Base-by-base conservation (phyloP, 331 rosid species). In the Spiraea crenata region DNA sequence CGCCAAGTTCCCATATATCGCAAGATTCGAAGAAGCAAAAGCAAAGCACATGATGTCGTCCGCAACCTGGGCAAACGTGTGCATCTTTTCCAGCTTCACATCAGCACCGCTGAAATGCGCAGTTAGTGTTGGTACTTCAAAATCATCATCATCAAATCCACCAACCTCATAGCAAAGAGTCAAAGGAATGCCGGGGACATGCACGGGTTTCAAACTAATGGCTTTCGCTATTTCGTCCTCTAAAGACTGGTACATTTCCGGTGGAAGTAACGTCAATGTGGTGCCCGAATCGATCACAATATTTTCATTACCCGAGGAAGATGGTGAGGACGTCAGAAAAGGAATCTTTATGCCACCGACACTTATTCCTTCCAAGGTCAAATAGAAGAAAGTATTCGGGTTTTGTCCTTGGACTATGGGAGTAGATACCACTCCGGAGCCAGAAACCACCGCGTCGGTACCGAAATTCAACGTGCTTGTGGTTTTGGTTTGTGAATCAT, bases 211-310 rank as follows among this genome's bases (percentile, higher is more conserved):
- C 5, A 31, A 1, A 10, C 35, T 11, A 5, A 5, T 57, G 3
- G 39, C 39, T 31, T 57, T 5, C 2, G n/a, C 61, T 1, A 87
- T 74, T 1, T 48, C 78, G 0, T 76, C 37, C 57, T 69, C 84
- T 4, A 87, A 14, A 2, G 34, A 1, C 0, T 20, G 1, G 80
- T 75, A 81, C 6, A 76, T 7, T 0, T 41, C 65, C 0, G 1
- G 0, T 0, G 89, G 86, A 8, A 89, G 47, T 1, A 55, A 0
- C 1, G 86, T 83, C 17, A 87, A 11, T 0, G 89, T 86, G 0
- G 95, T 83, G 11, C 97, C 91, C 0, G 92, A 88, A 42, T 91
- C 95, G 9, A 91, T 85, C 1, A 86, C 62, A 0, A 85, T 77
- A 40, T 88, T 86, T 6, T 84, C 90, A 0, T 64, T 37, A 0